Evolutionary conservation across 106 monocot species (phyloP).

Genomic region (Phalaenopsis equestris): DNA sequence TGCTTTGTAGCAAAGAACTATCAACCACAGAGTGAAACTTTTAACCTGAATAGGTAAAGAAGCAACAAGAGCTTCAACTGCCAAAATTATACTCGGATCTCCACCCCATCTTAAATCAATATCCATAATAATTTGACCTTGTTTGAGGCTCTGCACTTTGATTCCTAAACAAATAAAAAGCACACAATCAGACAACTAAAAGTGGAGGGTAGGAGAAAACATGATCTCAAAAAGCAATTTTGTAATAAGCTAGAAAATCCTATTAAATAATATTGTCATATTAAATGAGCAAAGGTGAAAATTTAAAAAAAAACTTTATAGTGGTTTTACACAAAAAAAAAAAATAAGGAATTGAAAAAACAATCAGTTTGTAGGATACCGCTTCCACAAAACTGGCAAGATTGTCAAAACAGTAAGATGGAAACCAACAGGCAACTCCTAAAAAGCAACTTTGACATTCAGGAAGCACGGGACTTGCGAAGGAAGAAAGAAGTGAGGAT

Average conservation of each 20-base stretch:
- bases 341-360: not conserved
- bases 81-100: slow-evolving; percentile 91
- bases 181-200: not conserved
- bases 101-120: slow-evolving; percentile 98
- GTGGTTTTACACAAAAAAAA: not conserved
- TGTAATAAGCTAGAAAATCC: not conserved
- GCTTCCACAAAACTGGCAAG: not conserved
- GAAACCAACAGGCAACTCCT: not conserved
- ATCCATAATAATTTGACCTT: slow-evolving; percentile 97
- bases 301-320: not conserved
- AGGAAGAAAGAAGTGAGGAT: not conserved
- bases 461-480: not conserved
- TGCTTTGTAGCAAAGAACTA: not conserved
- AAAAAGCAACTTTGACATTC: not conserved
- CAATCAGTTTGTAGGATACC: not conserved
- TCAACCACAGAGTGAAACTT: not conserved
- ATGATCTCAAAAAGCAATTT: not conserved
- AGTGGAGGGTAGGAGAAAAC: too few species aligned
- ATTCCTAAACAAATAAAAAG: slow-evolving; percentile 49
- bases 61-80: slow-evolving; percentile 92
- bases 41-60: slow-evolving; percentile 92
- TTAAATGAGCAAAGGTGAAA: not conserved
- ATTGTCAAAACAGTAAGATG: not conserved
- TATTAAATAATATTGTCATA: not conserved
- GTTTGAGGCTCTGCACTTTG: slow-evolving; percentile 81